These are phyloP conservation scores for Petunia axillaris DNA, from an alignment of 257 asterid species.

Conservation along the genomic window DNA sequence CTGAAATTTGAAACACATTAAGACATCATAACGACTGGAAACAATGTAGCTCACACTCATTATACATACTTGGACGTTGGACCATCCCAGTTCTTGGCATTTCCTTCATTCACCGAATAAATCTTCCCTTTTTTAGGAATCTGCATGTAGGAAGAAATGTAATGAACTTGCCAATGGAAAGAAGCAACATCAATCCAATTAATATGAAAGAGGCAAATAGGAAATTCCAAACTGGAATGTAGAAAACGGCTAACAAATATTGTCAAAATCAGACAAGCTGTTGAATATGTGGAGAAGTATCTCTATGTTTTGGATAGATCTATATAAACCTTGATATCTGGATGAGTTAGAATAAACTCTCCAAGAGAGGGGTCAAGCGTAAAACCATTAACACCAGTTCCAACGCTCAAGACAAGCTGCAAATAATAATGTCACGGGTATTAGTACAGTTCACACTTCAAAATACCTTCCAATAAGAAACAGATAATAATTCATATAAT, in stretches of 20 bases:
- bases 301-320: too few species aligned
- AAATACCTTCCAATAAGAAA: neutral
- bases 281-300: neutral
- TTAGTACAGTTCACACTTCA: neutral
- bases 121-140: slow-evolving; percentile 85
- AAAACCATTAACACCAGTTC: slow-evolving; percentile 91
- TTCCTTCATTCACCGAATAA: slow-evolving; percentile 95
- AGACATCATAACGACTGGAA: slow-evolving; percentile 8
- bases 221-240: neutral
- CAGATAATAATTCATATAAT: neutral
- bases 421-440: slow-evolving; percentile 15
- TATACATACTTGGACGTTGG: slow-evolving; percentile 77
- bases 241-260: neutral
- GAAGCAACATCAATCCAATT: neutral
- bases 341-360: slow-evolving; percentile 94
- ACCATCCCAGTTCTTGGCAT: slow-evolving; percentile 90
- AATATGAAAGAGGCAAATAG: neutral
- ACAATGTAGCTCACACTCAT: neutral
- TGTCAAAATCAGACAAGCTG: neutral
- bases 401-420: slow-evolving; percentile 87
- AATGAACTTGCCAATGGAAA: neutral
- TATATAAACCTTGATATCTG: slow-evolving; percentile 74
- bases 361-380: slow-evolving; percentile 98
- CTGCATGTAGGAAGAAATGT: slow-evolving; percentile 42
- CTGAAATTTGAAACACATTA: slow-evolving; percentile 44